Conservation (phyloP, 2,329 filamentous ascomycete genomes). For the Aspergillus pseudotamarii region DNA sequence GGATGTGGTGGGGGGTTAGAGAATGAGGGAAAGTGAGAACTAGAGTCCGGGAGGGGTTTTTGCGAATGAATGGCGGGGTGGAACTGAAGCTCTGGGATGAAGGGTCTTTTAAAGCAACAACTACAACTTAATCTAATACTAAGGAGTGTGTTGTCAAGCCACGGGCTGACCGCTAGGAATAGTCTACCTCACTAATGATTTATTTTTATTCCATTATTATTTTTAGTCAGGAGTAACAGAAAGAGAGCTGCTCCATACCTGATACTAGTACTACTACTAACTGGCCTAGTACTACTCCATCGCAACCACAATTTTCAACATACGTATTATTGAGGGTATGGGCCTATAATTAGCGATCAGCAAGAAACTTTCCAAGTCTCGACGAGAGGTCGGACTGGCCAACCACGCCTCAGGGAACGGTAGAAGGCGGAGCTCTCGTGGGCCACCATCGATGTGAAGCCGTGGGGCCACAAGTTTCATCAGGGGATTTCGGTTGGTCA, state of each 20-base stretch:
- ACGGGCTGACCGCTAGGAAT: neutral
- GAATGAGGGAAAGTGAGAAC: neutral
- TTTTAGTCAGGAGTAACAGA: conserved; percentile 5
- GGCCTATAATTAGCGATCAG: conserved; percentile 4
- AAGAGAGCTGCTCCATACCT: neutral
- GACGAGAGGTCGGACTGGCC: conserved; percentile 1
- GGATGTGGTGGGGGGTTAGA: neutral
- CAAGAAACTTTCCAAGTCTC: neutral
- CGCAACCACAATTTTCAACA: neutral
- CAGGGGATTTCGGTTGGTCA: conserved; percentile 8
- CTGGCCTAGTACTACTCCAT: neutral
- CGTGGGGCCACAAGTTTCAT: conserved; percentile 24
- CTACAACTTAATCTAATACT: neutral
- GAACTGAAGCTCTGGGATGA: conserved; percentile 23
- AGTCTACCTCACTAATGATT: neutral
- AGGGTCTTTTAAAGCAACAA: conserved; percentile 2
- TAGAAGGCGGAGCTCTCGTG: conserved; percentile 2
- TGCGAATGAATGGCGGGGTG: conserved; percentile 24
- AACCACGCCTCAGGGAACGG: conserved; percentile 4
- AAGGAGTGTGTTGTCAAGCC: neutral
- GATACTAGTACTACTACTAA: neutral
- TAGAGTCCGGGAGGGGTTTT: neutral
- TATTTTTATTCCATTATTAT: conserved; percentile 7
- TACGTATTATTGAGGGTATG: neutral
- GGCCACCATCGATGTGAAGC: conserved; percentile 12